Evolutionary conservation across 2,329 filamentous ascomycete species (phyloP).

Genomic region (Penicillium sp.): DNA sequence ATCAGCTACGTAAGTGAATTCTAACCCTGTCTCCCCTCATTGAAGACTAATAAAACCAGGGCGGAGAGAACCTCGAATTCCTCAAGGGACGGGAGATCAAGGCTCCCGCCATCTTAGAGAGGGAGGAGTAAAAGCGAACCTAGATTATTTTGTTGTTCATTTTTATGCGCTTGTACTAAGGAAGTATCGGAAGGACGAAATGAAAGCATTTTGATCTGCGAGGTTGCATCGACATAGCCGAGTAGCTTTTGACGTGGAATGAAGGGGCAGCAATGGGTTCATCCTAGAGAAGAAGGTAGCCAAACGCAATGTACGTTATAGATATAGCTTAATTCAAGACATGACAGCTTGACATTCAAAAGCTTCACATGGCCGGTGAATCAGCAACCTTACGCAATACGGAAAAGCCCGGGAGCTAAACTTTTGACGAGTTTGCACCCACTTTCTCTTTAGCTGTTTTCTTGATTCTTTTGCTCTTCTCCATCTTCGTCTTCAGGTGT

Average conservation of each 20-base stretch:
- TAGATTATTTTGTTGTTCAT: neutral
- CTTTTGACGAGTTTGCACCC: slow-evolving; percentile 29
- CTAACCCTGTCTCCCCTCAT: neutral
- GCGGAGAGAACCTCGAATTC: slow-evolving; percentile 63
- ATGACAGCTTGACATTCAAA: neutral
- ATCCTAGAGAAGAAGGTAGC: neutral
- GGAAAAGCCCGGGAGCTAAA: slow-evolving; percentile 41
- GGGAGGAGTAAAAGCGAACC: slow-evolving; percentile 44
- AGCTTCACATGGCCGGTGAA: slow-evolving; percentile 5
- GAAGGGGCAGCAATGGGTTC: slow-evolving; percentile 8
- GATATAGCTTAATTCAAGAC: neutral
- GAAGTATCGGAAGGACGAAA: slow-evolving; percentile 21
- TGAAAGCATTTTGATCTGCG: slow-evolving; percentile 14
- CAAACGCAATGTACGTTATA: neutral
- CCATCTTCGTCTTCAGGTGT: slow-evolving; percentile 8
- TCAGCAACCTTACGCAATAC: slow-evolving; percentile 37
- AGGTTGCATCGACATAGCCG: slow-evolving; percentile 13
- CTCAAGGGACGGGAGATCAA: slow-evolving; percentile 59
- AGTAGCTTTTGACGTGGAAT: slow-evolving; percentile 9
- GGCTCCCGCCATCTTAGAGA: slow-evolving; percentile 64
- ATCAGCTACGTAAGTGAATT: slow-evolving; percentile 82
- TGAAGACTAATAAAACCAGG: slow-evolving; percentile 38
- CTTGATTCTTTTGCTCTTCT: slow-evolving; percentile 6
- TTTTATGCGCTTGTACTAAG: neutral
- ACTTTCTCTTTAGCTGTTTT: slow-evolving; percentile 12